A percentile compares a stretch with the other conserved stretches of the same genome.
Evolutionary conservation across 371 early-diverging fungal species (phyloP).

Genomic region (Phascolomyces articulosus): DNA sequence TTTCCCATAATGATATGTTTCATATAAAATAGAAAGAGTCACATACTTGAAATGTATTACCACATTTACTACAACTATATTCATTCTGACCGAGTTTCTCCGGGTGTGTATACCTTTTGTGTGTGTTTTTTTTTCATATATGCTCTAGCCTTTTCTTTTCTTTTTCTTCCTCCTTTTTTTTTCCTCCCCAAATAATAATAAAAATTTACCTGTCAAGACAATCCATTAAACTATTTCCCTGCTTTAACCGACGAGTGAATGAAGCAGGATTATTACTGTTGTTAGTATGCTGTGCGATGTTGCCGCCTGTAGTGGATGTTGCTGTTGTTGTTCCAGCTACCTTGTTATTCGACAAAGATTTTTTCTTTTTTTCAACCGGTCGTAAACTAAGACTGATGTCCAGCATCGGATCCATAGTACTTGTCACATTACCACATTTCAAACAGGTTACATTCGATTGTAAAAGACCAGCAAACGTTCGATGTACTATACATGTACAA

Average conservation of each 20-base stretch:
- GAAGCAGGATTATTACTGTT: not conserved
- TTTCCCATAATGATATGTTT: too few relatives aligned
- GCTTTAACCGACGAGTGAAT: constrained; percentile 21
- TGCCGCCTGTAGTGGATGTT: constrained; percentile 18
- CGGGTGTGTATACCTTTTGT: constrained; percentile 69
- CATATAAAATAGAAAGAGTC: not conserved
- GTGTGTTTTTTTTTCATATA: not conserved
- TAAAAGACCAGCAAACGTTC: constrained; percentile 88
- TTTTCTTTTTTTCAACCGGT: constrained; percentile 47
- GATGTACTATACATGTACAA: constrained; percentile 90
- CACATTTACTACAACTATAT: constrained; percentile 79
- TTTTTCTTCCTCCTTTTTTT: not conserved
- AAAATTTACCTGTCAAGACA: constrained; percentile 57
- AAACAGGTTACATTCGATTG: constrained; percentile 89
- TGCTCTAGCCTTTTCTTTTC: not conserved
- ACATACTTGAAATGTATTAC: constrained; percentile 54
- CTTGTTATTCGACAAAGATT: constrained; percentile 13
- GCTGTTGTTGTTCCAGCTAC: constrained; percentile 15
- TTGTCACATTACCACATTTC: constrained; percentile 81
- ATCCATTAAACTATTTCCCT: constrained; percentile 50
- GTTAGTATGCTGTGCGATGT: constrained; percentile 8
- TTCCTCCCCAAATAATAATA: not conserved
- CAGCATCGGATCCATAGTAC: constrained; percentile 86
- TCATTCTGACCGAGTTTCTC: constrained; percentile 72
- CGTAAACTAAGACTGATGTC: constrained; percentile 90